phyloP scores from a whole-genome alignment of 352 stramenopile species.

The Phytophthora kernoviae region DNA sequence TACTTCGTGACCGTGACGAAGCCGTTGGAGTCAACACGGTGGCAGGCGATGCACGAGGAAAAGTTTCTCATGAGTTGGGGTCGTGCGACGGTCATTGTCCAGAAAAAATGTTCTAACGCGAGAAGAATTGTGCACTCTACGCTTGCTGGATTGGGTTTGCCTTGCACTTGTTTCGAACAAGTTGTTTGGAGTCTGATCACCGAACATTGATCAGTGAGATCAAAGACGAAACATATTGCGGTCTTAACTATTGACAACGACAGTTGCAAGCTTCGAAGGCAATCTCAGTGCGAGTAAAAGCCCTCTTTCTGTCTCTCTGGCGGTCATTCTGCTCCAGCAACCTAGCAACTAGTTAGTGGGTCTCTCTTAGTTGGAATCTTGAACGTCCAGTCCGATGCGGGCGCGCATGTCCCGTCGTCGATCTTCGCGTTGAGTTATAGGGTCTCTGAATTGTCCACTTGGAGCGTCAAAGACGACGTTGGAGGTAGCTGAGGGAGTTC shows the following conservation, averaged over 20 bases:
- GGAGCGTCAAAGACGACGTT: neutral
- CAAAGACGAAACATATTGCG: too few species aligned
- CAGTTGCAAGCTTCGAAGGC: too few species aligned
- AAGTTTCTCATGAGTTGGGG: constrained; percentile 77
- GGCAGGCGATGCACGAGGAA: constrained; percentile 63
- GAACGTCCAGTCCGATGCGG: constrained; percentile 1
- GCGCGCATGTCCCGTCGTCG: neutral
- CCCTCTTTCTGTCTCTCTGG: too few species aligned
- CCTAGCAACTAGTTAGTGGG: too few species aligned
- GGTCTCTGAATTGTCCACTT: neutral
- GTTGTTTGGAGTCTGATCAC: too few species aligned
- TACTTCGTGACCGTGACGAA: constrained; percentile 75
- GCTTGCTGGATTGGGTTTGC: neutral
- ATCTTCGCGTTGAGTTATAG: neutral
- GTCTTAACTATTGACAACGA: too few species aligned
- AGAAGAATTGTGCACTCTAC: neutral
- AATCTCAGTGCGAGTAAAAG: too few species aligned
- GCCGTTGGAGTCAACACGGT: constrained; percentile 54
- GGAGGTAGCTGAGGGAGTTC: neutral
- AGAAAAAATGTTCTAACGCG: constrained; percentile 62
- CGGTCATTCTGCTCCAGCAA: too few species aligned
- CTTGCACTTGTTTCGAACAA: neutral
- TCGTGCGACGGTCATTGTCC: constrained; percentile 60
- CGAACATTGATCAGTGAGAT: too few species aligned
- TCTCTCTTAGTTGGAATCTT: neutral